Conservation (phyloP, 2,329 filamentous ascomycete genomes). For the Microdochium paspali region DNA sequence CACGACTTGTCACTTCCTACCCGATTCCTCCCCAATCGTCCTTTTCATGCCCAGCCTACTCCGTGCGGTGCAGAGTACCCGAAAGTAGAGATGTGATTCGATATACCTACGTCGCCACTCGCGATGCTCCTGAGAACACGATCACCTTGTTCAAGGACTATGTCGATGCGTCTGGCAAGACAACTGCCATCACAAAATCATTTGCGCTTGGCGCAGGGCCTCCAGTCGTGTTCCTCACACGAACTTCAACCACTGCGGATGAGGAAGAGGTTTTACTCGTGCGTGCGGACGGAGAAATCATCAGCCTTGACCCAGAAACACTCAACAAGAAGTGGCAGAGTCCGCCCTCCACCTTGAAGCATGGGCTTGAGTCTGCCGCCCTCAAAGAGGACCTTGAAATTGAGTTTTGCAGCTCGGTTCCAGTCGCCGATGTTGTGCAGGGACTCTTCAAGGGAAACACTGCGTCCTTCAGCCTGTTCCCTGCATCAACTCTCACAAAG, state of each 20-base stretch:
- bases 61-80: slow-evolving; percentile 41
- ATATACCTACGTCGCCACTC: slow-evolving; percentile 52
- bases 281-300: slow-evolving; percentile 49
- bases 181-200: slow-evolving; percentile 38
- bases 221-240: slow-evolving; percentile 32
- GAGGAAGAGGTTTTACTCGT: slow-evolving; percentile 39
- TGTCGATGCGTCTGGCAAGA: slow-evolving; percentile 39
- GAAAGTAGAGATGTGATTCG: slow-evolving; percentile 39
- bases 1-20: slow-evolving; percentile 55
- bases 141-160: slow-evolving; percentile 52
- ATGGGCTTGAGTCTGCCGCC: slow-evolving; percentile 24
- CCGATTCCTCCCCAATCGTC: slow-evolving; percentile 55
- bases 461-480: slow-evolving; percentile 41
- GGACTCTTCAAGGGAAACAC: slow-evolving; percentile 45
- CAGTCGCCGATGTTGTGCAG: slow-evolving; percentile 37
- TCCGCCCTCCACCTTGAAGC: slow-evolving; percentile 29
- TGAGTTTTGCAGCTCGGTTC: slow-evolving; percentile 37
- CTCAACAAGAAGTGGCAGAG: slow-evolving; percentile 37
- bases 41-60: slow-evolving; percentile 53
- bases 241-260: slow-evolving; percentile 3
- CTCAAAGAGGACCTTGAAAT: slow-evolving; percentile 28
- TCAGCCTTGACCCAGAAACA: slow-evolving; percentile 49
- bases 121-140: slow-evolving; percentile 35
- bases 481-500: slow-evolving; percentile 32
- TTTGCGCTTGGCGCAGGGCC: slow-evolving; percentile 29